A percentile compares a stretch with the other conserved stretches of the same genome.
phyloP scores from a whole-genome alignment of 2,329 filamentous ascomycete genomes.

The Pseudogymnoascus sp. region DNA sequence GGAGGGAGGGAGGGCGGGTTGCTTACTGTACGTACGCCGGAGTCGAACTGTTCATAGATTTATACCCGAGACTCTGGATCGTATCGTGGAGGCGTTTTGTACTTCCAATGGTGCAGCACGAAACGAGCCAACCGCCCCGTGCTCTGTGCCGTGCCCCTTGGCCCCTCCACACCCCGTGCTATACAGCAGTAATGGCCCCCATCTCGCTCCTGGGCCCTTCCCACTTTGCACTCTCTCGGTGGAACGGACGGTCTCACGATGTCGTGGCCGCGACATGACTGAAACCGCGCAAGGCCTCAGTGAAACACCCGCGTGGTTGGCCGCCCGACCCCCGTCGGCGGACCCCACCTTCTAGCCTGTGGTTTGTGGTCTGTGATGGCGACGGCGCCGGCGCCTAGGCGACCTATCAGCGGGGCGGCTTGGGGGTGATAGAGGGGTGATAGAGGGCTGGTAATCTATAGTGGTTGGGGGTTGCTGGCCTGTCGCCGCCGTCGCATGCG shows the following conservation, averaged over 20 bases:
- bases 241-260: not conserved
- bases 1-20: not conserved
- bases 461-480: not conserved
- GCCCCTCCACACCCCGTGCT: not conserved
- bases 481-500: not conserved
- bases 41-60: not conserved
- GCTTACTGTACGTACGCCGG: not conserved
- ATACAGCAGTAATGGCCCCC: not conserved
- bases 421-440: not conserved
- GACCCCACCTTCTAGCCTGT: not conserved
- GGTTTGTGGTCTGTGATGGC: not conserved
- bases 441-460: not conserved
- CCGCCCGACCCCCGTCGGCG: not conserved
- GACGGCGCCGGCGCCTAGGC: not conserved
- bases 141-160: not conserved
- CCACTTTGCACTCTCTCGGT: not conserved
- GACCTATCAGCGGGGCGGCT: not conserved
- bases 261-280: not conserved
- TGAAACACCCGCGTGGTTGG: constrained; percentile 4
- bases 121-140: not conserved
- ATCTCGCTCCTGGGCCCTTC: not conserved
- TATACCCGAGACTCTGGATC: constrained; percentile 1
- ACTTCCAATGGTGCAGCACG: not conserved
- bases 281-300: not conserved
- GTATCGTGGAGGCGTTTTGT: not conserved